These are phyloP conservation scores for Teratosphaeria viscida DNA, from an alignment of 2,329 filamentous ascomycete species.

Conservation along the genomic window DNA sequence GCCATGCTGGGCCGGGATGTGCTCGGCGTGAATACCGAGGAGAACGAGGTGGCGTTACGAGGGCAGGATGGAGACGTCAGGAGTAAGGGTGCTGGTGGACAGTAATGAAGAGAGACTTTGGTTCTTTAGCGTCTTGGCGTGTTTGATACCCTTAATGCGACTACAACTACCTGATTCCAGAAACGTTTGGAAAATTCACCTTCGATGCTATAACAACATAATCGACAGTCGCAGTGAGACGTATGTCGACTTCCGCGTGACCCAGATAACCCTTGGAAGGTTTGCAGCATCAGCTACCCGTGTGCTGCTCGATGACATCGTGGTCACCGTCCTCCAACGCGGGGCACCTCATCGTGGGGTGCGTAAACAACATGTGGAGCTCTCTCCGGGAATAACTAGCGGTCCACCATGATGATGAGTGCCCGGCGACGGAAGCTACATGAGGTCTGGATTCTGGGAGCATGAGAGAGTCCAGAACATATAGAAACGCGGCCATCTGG, in stretches of 20 bases:
- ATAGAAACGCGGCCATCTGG: neutral
- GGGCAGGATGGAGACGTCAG: neutral
- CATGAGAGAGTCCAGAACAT: neutral
- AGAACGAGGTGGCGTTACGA: neutral
- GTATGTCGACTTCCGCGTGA: too few species aligned
- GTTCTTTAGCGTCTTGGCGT: neutral
- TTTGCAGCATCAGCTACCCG: too few species aligned
- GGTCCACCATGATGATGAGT: neutral
- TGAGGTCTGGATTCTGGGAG: neutral
- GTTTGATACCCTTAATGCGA: too few species aligned
- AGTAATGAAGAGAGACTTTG: neutral
- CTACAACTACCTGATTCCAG: too few species aligned
- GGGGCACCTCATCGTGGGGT: neutral
- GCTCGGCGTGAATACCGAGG: neutral
- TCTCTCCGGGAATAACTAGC: neutral
- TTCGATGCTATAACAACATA: too few species aligned
- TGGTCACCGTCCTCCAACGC: neutral
- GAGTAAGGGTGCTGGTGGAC: neutral
- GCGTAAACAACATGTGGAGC: neutral
- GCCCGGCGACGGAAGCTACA: neutral
- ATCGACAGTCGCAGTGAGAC: too few species aligned
- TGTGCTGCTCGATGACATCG: too few species aligned
- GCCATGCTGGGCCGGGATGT: neutral
- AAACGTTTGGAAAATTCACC: too few species aligned
- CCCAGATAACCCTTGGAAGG: too few species aligned